Evolutionary conservation across 805 yeast genomes (phyloP).

Genomic region (Starmerella bombi): DNA sequence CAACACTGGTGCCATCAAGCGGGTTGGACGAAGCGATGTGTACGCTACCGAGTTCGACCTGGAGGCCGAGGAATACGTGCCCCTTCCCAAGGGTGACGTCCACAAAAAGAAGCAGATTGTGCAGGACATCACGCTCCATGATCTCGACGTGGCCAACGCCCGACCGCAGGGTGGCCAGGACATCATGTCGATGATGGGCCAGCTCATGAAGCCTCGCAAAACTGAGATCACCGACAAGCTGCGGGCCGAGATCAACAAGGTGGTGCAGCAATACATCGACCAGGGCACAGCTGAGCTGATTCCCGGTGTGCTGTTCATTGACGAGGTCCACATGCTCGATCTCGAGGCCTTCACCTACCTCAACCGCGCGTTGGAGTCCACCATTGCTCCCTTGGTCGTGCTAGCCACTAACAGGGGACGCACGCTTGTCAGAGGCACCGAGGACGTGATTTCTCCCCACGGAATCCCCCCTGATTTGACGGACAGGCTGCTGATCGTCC

Average conservation of each 20-base stretch:
- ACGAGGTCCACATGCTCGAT: constrained; percentile 97
- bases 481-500: constrained; percentile 80
- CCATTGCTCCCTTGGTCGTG: constrained; percentile 88
- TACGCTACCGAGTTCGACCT: constrained; percentile 96
- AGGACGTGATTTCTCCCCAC: constrained; percentile 74
- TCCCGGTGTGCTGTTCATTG: constrained; percentile 96
- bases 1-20: constrained; percentile 91
- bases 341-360: constrained; percentile 92
- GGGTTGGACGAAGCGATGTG: constrained; percentile 97
- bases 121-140: constrained; percentile 93
- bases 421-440: constrained; percentile 83
- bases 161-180: constrained; percentile 97
- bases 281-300: constrained; percentile 96
- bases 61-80: constrained; percentile 97
- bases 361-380: constrained; percentile 83
- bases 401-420: constrained; percentile 93
- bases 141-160: constrained; percentile 90
- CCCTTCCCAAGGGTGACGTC: constrained; percentile 96
- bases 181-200: constrained; percentile 92
- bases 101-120: constrained; percentile 96
- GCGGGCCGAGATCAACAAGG: constrained; percentile 86
- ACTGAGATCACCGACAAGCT: constrained; percentile 95
- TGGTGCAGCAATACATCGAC: constrained; percentile 88
- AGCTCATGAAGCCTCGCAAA: constrained; percentile 85
- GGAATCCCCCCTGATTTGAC: constrained; percentile 93